Base-by-base conservation (phyloP, 306 rosid species). In the Vigna angularis region DNA sequence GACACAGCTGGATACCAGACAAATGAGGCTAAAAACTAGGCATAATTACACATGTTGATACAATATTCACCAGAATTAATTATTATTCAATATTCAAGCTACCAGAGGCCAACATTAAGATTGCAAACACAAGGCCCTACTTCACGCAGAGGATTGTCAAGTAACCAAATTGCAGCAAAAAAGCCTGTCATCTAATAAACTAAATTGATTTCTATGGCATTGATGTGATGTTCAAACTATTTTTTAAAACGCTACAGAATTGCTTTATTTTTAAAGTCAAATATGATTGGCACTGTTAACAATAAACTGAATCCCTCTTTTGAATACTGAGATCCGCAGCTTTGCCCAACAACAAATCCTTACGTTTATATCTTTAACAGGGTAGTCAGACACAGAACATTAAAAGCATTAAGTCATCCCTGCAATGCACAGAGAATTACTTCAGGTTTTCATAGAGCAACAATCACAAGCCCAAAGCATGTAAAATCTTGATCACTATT, bases 251-350 rank as follows among this genome's bases (percentile, higher is more conserved):
- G 45, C 53, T 36, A 57, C 42, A 74, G 6, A 30, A 48, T 66
- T 49, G 56, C 47, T 44, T 53, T 12, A 48, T 47, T 22, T 56
- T 24, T 47, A 5, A 55, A 44, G 71, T 77, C 50, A 32, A 53
- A 40, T 8, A 17, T 64, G 73, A 36, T 22, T 28, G 61, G 24
- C 22, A 40, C 74, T 44, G 17, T 28, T 42, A 44, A 63, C 62
- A 76, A 71, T 71, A 30, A 64, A 76, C 40, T 18, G 24, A 62
- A 76, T 32, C 67, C 55, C 42, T 61, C 76, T 18, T 16, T 64
- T 50, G 15, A 38, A 24, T 34, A 51, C 40, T 53, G 68, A 80
- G 45, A 74, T 24, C 72, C 49, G 49, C 32, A 38, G 17, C 36
- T 68, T 48, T 70, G 72, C 59, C 44, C 49, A 30, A 56, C 38